These are phyloP conservation scores for Nicotiana benthamiana DNA, from an alignment of 257 asterid species.

Conservation along the genomic window DNA sequence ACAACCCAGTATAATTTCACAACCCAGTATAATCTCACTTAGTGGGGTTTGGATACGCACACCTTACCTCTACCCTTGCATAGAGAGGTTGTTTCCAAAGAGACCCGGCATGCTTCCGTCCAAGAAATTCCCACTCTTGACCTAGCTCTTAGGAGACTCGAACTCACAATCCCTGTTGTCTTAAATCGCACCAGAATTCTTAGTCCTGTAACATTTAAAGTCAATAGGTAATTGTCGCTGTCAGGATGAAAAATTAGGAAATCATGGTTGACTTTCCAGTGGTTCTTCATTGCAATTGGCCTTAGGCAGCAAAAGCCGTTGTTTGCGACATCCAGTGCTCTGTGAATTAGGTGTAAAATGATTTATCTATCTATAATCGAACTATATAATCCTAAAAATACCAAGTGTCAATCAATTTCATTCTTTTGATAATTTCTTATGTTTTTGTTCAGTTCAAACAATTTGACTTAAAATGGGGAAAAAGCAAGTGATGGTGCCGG, in stretches of 20 bases:
- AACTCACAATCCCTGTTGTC: too few species aligned
- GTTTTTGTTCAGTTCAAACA: neutral
- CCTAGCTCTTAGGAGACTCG: too few species aligned
- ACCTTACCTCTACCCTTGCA: too few species aligned
- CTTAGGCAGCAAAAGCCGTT: neutral
- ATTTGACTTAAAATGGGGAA: neutral
- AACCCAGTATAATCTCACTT: too few species aligned
- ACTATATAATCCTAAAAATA: neutral
- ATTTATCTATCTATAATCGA: neutral
- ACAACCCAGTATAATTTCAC: too few species aligned
- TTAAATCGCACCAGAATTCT: too few species aligned
- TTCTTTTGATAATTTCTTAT: neutral
- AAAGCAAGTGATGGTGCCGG: conserved; percentile 6
- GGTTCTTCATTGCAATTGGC: neutral
- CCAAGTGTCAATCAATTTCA: neutral
- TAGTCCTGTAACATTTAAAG: too few species aligned
- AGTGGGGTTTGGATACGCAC: too few species aligned
- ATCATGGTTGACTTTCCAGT: neutral
- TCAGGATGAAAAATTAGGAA: neutral
- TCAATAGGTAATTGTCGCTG: neutral
- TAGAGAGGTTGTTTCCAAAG: too few species aligned
- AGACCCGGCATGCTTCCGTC: too few species aligned
- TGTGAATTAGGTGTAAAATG: neutral
- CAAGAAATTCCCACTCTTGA: too few species aligned
- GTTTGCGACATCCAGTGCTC: neutral